phyloP scores from a whole-genome alignment of 129 eudicot species.

The Lactuca saligna region DNA sequence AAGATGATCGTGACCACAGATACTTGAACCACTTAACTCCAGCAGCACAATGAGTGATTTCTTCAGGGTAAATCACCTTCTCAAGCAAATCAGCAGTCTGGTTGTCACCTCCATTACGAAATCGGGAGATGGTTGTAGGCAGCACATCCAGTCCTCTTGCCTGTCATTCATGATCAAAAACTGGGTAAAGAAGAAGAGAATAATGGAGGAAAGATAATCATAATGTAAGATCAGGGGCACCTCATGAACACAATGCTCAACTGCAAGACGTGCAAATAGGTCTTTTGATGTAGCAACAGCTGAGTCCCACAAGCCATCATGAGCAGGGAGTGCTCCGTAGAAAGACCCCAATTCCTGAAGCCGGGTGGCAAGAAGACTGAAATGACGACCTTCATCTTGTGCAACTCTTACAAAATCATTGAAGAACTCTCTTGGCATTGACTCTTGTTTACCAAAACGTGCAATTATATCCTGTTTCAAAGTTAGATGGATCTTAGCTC shows the following conservation, averaged over 20 bases:
- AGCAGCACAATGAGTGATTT: conserved; percentile 93
- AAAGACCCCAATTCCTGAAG: conserved; percentile 83
- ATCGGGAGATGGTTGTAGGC: conserved; percentile 89
- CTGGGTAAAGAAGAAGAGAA: neutral
- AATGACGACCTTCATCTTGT: conserved; percentile 97
- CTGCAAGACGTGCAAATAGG: conserved; percentile 78
- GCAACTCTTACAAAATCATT: conserved; percentile 95
- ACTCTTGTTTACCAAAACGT: conserved; percentile 88
- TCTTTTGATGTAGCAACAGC: conserved; percentile 88
- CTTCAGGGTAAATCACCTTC: conserved; percentile 84
- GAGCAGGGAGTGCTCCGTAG: conserved; percentile 94
- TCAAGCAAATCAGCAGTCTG: conserved; percentile 80
- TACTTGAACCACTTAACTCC: conserved; percentile 97
- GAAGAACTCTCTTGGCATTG: conserved; percentile 90
- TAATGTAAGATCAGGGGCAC: conserved; percentile 27
- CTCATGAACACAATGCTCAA: conserved; percentile 99
- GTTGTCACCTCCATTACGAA: conserved; percentile 82
- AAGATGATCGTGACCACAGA: conserved; percentile 51
- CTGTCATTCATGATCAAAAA: conserved; percentile 36
- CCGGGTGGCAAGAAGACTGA: conserved; percentile 82
- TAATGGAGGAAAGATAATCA: neutral
- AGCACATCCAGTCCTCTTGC: conserved; percentile 97
- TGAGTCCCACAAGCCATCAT: conserved; percentile 98
- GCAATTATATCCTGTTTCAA: conserved; percentile 72
- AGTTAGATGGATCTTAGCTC: neutral